Evolutionary conservation across 768 basidiomycete genomes (phyloP).

Genomic region (Rhodosporidiobolus sp.): DNA sequence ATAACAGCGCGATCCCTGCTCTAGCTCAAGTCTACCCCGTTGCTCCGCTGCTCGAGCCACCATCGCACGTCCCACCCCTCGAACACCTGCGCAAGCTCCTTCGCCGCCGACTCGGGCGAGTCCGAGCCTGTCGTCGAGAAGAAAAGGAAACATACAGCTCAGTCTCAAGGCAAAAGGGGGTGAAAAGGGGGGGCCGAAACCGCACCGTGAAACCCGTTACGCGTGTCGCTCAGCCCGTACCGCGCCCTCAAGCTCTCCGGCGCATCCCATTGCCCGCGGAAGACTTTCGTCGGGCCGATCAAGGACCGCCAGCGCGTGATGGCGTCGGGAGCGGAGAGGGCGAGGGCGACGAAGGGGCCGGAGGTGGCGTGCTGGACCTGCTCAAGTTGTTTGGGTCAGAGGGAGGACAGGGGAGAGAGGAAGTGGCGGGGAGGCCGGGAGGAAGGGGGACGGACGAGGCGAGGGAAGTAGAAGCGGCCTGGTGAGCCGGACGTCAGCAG

Average conservation of each 20-base stretch:
- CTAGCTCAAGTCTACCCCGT: not conserved
- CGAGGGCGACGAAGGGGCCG: constrained; percentile 42
- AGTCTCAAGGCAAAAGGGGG: too few relatives aligned
- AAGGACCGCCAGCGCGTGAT: constrained; percentile 37
- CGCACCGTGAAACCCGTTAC: constrained; percentile 44
- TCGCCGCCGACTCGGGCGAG: constrained; percentile 26
- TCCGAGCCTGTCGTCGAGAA: constrained; percentile 33
- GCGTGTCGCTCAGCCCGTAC: constrained; percentile 42
- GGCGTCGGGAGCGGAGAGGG: constrained; percentile 36
- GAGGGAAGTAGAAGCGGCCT: constrained; percentile 44
- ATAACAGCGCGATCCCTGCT: not conserved
- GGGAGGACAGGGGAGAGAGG: not conserved
- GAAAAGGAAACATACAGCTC: fast-evolving
- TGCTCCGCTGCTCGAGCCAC: constrained; percentile 21
- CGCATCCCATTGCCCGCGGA: constrained; percentile 38
- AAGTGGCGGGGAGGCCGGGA: not conserved
- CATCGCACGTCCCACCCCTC: constrained; percentile 36
- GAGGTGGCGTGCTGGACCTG: constrained; percentile 39
- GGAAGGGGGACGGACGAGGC: constrained; percentile 24
- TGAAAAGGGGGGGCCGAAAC: not conserved
- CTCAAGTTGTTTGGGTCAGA: not conserved
- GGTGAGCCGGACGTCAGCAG: not conserved
- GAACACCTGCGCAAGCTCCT: constrained; percentile 39
- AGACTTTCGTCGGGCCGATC: constrained; percentile 44
- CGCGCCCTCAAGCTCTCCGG: constrained; percentile 36